phyloP scores from a whole-genome alignment of 441 rosid genomes.

The Populus hybrid region DNA sequence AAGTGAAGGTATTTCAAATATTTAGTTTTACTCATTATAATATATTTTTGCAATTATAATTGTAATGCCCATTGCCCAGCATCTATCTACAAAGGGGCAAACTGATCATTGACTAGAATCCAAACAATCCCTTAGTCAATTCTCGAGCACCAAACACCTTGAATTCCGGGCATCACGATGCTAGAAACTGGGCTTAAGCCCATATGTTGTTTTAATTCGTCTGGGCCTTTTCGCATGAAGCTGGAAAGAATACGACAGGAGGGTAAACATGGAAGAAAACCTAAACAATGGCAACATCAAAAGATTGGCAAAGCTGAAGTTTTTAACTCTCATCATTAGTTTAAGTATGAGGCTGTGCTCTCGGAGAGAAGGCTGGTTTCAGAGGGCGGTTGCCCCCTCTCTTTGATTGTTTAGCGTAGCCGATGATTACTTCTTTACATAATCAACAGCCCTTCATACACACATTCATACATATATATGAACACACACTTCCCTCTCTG shows the following conservation, averaged over 20 bases:
- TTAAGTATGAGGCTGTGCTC: background rate
- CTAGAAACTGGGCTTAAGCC: background rate
- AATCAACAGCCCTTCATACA: background rate
- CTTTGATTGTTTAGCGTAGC: background rate
- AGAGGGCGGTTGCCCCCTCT: background rate
- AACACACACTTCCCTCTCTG: background rate
- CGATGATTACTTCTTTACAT: background rate
- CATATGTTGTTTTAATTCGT: background rate
- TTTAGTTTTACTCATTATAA: background rate
- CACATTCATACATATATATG: too few relatives aligned
- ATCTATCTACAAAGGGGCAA: background rate
- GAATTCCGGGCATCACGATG: background rate
- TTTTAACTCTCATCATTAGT: too few relatives aligned
- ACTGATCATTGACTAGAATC: too few relatives aligned
- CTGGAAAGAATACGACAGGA: background rate
- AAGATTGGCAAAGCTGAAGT: too few relatives aligned
- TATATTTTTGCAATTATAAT: background rate
- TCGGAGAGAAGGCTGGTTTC: background rate
- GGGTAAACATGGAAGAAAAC: background rate
- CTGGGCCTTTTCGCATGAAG: background rate
- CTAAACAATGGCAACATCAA: background rate
- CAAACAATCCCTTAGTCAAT: background rate
- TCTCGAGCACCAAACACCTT: background rate
- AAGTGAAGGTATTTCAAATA: too few relatives aligned
- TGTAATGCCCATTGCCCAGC: background rate